A percentile compares a stretch with the other conserved stretches of the same genome.
phyloP scores from a whole-genome alignment of 1,284 basidiomycete species.

The Kwoniella shivajii region DNA sequence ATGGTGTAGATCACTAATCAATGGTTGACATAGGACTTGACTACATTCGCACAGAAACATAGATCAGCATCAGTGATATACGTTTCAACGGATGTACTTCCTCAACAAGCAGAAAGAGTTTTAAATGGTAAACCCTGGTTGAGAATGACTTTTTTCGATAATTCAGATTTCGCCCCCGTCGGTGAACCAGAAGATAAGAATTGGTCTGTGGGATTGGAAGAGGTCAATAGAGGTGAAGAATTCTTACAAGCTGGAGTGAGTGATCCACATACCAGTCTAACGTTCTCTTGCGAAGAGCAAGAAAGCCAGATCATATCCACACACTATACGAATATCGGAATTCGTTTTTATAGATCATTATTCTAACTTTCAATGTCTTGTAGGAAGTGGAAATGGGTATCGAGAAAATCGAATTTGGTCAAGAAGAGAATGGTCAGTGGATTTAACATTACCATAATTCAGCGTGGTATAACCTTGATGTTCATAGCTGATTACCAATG shows the following conservation, averaged over 20 bases:
- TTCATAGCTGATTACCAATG: too few relatives aligned
- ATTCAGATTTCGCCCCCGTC: slow-evolving; percentile 53
- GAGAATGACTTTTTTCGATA: slow-evolving; percentile 52
- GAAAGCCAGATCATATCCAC: too few relatives aligned
- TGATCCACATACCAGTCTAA: neutral
- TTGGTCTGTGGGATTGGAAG: slow-evolving; percentile 29
- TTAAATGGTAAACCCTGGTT: slow-evolving; percentile 50
- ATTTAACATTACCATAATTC: neutral
- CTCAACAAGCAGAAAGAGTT: slow-evolving; percentile 29
- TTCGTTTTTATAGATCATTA: too few relatives aligned
- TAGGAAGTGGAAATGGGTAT: slow-evolving; percentile 49
- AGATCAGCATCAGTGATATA: slow-evolving; percentile 47
- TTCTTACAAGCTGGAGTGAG: slow-evolving; percentile 53
- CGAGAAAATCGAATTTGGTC: slow-evolving; percentile 46
- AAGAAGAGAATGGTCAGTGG: slow-evolving; percentile 44
- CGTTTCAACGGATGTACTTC: slow-evolving; percentile 50
- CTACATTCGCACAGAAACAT: slow-evolving; percentile 30
- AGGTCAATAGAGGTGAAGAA: slow-evolving; percentile 52
- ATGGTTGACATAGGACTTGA: slow-evolving; percentile 37
- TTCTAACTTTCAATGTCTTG: neutral
- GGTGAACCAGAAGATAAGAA: slow-evolving; percentile 22
- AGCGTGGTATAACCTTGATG: neutral
- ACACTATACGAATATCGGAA: too few relatives aligned
- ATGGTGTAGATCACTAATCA: too few relatives aligned
- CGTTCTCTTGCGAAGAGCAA: too few relatives aligned